Evolutionary conservation across 1,284 basidiomycete species (phyloP).

Genomic region (Marasmius oreades): DNA sequence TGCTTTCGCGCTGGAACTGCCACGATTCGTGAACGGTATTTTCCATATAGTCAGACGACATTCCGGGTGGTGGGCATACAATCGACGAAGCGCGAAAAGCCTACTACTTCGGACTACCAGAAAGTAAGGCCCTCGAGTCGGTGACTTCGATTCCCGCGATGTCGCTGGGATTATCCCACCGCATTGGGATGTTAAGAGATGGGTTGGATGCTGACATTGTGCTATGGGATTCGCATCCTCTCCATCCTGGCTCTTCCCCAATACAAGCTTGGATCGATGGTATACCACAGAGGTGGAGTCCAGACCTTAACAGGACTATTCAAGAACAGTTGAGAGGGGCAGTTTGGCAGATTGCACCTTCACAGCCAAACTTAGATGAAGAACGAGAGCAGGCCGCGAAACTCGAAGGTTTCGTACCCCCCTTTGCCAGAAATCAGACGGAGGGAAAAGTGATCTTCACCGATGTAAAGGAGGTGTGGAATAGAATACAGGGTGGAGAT

Average conservation of each 20-base stretch:
- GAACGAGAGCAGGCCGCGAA: conserved; percentile 49
- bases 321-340: not conserved
- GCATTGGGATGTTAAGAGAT: conserved; percentile 66
- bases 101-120: conserved; percentile 65
- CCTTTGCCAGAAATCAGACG: conserved; percentile 32
- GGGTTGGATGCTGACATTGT: conserved; percentile 56
- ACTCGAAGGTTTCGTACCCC: conserved; percentile 65
- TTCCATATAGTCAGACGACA: conserved; percentile 50
- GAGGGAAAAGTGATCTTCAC: conserved; percentile 40
- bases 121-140: conserved; percentile 55
- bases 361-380: conserved; percentile 51
- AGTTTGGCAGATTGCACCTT: conserved; percentile 17
- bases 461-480: conserved; percentile 43
- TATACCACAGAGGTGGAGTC: conserved; percentile 32
- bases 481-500: conserved; percentile 17
- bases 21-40: not conserved
- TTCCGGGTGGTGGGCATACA: conserved; percentile 65
- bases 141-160: conserved; percentile 74
- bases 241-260: conserved; percentile 64
- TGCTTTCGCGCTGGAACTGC: not conserved
- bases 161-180: conserved; percentile 71
- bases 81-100: conserved; percentile 82
- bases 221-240: conserved; percentile 70
- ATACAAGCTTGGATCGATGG: conserved; percentile 68
- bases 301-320: not conserved